phyloP scores from a whole-genome alignment of 2,329 filamentous ascomycete genomes.

The Epichloe hybrida region DNA sequence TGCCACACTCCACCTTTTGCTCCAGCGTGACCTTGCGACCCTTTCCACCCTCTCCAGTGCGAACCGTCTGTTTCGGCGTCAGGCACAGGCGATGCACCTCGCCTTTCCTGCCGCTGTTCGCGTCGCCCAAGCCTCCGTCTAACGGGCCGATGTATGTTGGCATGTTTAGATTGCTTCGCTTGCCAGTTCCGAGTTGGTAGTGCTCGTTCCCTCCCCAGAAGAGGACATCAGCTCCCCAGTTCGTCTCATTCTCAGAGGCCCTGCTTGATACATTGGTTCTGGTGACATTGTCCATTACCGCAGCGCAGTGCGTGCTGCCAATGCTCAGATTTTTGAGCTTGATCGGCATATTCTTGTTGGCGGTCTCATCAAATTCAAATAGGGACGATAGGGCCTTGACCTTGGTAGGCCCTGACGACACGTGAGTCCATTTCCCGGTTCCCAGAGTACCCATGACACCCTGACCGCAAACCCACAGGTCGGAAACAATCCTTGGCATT shows the following conservation, averaged over 20 bases:
- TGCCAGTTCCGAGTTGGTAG: constrained; percentile 86
- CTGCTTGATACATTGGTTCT: constrained; percentile 41
- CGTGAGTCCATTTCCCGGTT: constrained; percentile 79
- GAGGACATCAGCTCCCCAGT: constrained; percentile 78
- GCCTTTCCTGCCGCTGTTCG: constrained; percentile 41
- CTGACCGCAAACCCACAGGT: constrained; percentile 77
- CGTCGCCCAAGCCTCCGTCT: constrained; percentile 47
- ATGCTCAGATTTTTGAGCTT: constrained; percentile 59
- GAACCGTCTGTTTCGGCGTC: constrained; percentile 60
- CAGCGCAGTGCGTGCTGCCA: constrained; percentile 68
- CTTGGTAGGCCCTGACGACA: constrained; percentile 64
- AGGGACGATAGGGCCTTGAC: constrained; percentile 73
- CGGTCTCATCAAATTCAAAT: constrained; percentile 72
- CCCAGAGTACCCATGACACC: constrained; percentile 76
- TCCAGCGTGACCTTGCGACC: constrained; percentile 64
- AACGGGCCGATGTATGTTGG: constrained; percentile 70
- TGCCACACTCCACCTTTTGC: constrained; percentile 79
- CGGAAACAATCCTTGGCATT: constrained; percentile 26
- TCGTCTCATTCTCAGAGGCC: constrained; percentile 54
- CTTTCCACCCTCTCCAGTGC: constrained; percentile 41
- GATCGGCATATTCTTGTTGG: constrained; percentile 59
- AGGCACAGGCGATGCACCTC: constrained; percentile 68
- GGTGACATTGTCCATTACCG: constrained; percentile 71
- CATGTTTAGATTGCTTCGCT: constrained; percentile 62
- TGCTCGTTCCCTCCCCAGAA: constrained; percentile 95